These are phyloP conservation scores for Aspergillus egyptiacus DNA, from an alignment of 495 filamentous ascomycete species.

Conservation along the genomic window DNA sequence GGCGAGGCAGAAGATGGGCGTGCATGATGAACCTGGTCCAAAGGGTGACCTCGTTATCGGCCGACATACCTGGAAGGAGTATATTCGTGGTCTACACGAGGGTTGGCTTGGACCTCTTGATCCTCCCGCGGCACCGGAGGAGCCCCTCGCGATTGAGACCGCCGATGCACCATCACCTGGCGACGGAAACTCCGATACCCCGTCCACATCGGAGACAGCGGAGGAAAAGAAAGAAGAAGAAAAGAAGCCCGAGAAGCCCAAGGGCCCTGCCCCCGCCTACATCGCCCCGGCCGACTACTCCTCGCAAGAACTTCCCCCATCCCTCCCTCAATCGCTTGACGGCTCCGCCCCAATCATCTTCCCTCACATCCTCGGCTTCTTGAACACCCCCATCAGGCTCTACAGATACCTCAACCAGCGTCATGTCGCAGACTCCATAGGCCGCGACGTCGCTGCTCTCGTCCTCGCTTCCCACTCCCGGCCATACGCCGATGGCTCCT, in stretches of 20 bases:
- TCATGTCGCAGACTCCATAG: constrained; percentile 75
- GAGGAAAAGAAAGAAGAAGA: constrained; percentile 39
- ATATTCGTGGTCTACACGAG: constrained; percentile 86
- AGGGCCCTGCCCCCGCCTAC: constrained; percentile 49
- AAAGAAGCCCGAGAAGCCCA: constrained; percentile 45
- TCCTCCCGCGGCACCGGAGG: constrained; percentile 28
- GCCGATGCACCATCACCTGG: constrained; percentile 22
- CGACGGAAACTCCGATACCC: constrained; percentile 21
- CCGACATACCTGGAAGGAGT: constrained; percentile 96
- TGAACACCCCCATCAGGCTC: constrained; percentile 80
- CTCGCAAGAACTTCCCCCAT: constrained; percentile 50
- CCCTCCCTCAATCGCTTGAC: constrained; percentile 53
- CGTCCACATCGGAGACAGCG: constrained; percentile 17
- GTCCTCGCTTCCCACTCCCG: constrained; percentile 62
- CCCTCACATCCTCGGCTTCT: constrained; percentile 89
- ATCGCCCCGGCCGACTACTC: constrained; percentile 66
- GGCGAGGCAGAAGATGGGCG: constrained; percentile 52
- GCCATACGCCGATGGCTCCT: constrained; percentile 31
- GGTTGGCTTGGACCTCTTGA: constrained; percentile 89
- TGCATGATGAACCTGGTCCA: constrained; percentile 64
- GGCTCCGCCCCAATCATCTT: constrained; percentile 69
- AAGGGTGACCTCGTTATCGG: constrained; percentile 85
- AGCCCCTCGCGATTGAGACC: constrained; percentile 15
- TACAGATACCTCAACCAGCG: constrained; percentile 88
- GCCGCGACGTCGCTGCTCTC: constrained; percentile 79